Evolutionary conservation across 441 rosid species (phyloP).

Genomic region (Raphanus hybrid): DNA sequence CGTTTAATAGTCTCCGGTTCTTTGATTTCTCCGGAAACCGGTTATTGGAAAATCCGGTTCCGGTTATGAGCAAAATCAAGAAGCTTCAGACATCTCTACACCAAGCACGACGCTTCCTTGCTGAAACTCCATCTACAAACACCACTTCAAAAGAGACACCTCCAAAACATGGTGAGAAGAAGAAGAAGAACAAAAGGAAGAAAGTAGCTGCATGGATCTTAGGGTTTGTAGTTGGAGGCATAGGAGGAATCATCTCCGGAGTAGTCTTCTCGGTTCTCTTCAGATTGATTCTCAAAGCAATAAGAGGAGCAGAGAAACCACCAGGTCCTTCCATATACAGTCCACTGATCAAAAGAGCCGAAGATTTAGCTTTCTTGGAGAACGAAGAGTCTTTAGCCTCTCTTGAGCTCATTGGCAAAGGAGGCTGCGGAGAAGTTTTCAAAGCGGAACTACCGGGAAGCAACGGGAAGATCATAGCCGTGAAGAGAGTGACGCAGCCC

Average conservation of each 20-base stretch:
- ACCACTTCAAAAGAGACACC: not conserved
- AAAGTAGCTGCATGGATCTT: conserved; percentile 58
- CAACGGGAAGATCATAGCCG: conserved; percentile 68
- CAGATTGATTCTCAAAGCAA: conserved; percentile 52
- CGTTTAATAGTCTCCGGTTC: conserved; percentile 77
- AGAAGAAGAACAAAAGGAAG: conserved; percentile 42
- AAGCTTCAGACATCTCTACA: conserved; percentile 16
- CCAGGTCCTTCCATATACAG: conserved; percentile 71
- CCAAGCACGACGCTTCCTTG: conserved; percentile 65
- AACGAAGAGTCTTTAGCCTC: conserved; percentile 61
- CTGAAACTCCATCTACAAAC: conserved; percentile 43
- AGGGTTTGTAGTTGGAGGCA: conserved; percentile 68
- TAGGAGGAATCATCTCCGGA: conserved; percentile 71
- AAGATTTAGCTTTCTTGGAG: conserved; percentile 78
- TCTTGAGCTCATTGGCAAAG: conserved; percentile 71
- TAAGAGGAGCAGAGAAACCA: conserved; percentile 52
- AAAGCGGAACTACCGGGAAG: conserved; percentile 73
- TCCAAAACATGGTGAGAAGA: conserved; percentile 25
- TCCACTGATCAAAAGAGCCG: conserved; percentile 73
- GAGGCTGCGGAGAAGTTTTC: conserved; percentile 91
- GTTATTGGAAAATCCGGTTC: conserved; percentile 62
- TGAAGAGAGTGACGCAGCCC: conserved; percentile 75
- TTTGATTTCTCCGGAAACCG: conserved; percentile 73
- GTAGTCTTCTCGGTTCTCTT: conserved; percentile 68
- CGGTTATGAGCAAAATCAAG: conserved; percentile 50